Evolutionary conservation across 805 yeast species (phyloP), one percentile per base, ranked within the genome.

Genomic region (Starmerella lactis-condensi): DNA sequence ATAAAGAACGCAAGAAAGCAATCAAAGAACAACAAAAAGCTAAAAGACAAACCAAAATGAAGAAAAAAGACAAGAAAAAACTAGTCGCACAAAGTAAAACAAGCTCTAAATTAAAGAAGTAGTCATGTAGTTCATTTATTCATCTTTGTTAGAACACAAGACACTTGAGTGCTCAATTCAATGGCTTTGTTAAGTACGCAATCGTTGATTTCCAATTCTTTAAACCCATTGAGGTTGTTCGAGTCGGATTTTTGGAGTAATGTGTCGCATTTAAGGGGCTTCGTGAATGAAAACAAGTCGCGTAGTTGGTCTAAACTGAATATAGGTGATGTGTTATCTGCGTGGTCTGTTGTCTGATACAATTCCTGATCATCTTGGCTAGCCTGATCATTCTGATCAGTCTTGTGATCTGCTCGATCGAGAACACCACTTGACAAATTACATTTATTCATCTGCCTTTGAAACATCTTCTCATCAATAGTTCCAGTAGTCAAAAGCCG

Each of bases 381-480:
- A n/a, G n/a, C n/a, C n/a, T n/a, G n/a, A n/a, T n/a, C n/a, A n/a
- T n/a, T n/a, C n/a, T n/a, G n/a, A n/a, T n/a, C n/a, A n/a, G n/a
- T n/a, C n/a, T n/a, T n/a, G n/a, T n/a, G n/a, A n/a, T n/a, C n/a
- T n/a, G n/a, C n/a, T n/a, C n/a, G n/a, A n/a, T n/a, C n/a, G n/a
- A 67, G 61, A 43, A 85, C 75, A 40, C 69, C 70, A 38, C 73
- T 73, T 29, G 93, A 76, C 30, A 85, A 54, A 32, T 74, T 82
- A 33, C 60, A 68, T 51, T 89, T 89, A 61, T 79, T 72, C 32
- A 83, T 56, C 51, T 89, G 98, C 13, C 98, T 60, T 50, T 89
- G 96, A 37, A 76, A 72, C 3, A 89, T 83, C 54, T 83, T 85
- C 50, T 89, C 98, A 50, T 89, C 98, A 14, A 46, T 45, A 33